Percentiles rank a stretch among this genome's conserved stretches.
Conservation (phyloP, 768 basidiomycete genomes). For the Termitomyces sp. region DNA sequence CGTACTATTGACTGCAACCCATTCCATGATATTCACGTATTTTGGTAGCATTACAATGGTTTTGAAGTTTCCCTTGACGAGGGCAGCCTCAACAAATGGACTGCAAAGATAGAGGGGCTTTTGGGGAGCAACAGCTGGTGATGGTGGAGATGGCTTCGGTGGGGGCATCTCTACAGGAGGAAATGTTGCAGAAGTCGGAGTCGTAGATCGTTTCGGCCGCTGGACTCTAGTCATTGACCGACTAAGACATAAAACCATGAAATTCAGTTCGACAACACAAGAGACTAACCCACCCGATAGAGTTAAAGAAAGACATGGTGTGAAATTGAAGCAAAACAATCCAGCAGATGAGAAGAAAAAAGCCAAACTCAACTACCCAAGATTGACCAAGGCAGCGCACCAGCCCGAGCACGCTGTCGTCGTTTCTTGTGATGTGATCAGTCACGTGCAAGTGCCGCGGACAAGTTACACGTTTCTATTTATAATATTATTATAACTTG, state of each 20-base stretch:
- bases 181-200: slow-evolving; percentile 64
- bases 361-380: neutral
- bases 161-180: slow-evolving; percentile 39
- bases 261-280: neutral
- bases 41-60: slow-evolving; percentile 94
- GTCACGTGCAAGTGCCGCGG: neutral
- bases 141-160: slow-evolving; percentile 27
- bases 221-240: slow-evolving; percentile 73
- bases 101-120: slow-evolving; percentile 88
- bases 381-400: neutral
- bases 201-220: slow-evolving; percentile 70
- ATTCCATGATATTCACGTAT: slow-evolving; percentile 98
- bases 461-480: too few species aligned
- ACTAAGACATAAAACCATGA: slow-evolving; percentile 26
- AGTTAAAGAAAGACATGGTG: slow-evolving; percentile 79
- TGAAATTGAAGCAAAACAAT: slow-evolving; percentile 28
- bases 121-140: slow-evolving; percentile 26
- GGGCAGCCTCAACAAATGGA: slow-evolving; percentile 94
- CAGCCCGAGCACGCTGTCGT: neutral
- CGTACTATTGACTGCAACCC: slow-evolving; percentile 80
- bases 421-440: neutral
- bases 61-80: slow-evolving; percentile 97
- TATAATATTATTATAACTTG: too few species aligned
- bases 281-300: slow-evolving; percentile 53
- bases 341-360: slow-evolving; percentile 10